These are phyloP conservation scores for Camillea tinctor DNA, from an alignment of 2,329 filamentous ascomycete species.

Conservation along the genomic window DNA sequence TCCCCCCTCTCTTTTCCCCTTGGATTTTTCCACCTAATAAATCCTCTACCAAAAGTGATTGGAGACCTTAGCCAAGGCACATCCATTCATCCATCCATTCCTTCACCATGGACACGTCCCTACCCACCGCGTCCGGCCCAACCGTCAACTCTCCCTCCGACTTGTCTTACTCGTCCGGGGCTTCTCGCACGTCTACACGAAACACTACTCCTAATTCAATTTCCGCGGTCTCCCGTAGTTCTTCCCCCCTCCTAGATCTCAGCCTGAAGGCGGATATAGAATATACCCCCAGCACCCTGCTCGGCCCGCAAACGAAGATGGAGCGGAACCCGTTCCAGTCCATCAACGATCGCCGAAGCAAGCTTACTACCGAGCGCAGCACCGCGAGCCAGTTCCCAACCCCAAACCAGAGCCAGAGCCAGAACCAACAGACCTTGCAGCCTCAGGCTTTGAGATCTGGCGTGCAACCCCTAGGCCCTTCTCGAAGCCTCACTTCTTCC, in stretches of 20 bases:
- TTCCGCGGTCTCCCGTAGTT: conserved; percentile 11
- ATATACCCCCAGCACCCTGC: conserved; percentile 15
- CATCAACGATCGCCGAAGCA: conserved; percentile 28
- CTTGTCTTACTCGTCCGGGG: conserved; percentile 29
- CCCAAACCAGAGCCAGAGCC: conserved; percentile 5
- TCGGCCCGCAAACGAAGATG: conserved; percentile 24
- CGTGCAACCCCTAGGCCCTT: conserved; percentile 11
- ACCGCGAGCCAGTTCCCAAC: conserved; percentile 14
- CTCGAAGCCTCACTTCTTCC: conserved; percentile 27
- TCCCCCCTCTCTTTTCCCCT: conserved; percentile 8
- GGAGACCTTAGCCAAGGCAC: conserved; percentile 9
- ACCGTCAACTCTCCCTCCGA: conserved; percentile 26
- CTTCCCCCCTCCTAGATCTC: conserved; percentile 25
- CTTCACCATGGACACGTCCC: conserved; percentile 28
- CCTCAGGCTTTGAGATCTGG: conserved; percentile 15
- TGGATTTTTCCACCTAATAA: conserved; percentile 15
- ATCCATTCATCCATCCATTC: conserved; percentile 4
- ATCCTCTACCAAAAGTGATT: conserved; percentile 15
- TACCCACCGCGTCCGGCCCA: conserved; percentile 18
- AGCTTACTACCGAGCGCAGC: conserved; percentile 23
- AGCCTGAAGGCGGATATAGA: conserved; percentile 21
- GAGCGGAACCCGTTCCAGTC: conserved; percentile 30
- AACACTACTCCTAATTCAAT: conserved; percentile 25
- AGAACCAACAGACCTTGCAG: conserved; percentile 4
- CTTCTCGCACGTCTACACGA: conserved; percentile 28